A percentile compares a stretch with the other conserved stretches of the same genome.
Evolutionary conservation across 306 rosid species (phyloP).

Genomic region (Lagenaria siceraria): DNA sequence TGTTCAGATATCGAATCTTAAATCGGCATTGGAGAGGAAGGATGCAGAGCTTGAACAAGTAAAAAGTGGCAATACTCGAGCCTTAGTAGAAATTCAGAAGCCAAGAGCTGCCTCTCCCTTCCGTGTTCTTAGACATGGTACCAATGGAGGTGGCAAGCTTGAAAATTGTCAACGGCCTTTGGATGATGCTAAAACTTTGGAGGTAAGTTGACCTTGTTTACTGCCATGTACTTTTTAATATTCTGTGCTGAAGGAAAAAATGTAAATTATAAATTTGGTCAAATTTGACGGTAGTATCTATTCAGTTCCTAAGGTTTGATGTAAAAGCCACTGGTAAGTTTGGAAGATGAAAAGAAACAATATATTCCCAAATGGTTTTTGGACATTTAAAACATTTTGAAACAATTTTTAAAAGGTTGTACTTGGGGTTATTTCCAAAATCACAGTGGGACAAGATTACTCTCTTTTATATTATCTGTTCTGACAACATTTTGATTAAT

Average conservation of each 20-base stretch:
- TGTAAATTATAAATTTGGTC: background rate
- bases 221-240: background rate
- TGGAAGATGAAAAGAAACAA: background rate
- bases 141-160: conserved; percentile 28
- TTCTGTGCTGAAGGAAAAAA: background rate
- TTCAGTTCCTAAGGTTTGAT: background rate
- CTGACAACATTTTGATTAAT: background rate
- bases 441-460: too few species aligned
- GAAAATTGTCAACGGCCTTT: conserved; percentile 37
- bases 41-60: conserved; percentile 65
- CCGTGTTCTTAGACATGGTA: conserved; percentile 50
- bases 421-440: background rate
- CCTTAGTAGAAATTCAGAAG: conserved; percentile 39
- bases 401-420: background rate
- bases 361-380: background rate
- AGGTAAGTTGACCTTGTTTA: conserved; percentile 25
- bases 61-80: conserved; percentile 43
- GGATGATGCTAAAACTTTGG: conserved; percentile 42
- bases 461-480: background rate
- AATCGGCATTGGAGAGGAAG: conserved; percentile 62
- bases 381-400: background rate
- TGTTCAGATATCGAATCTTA: conserved; percentile 59
- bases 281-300: background rate
- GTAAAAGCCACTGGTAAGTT: background rate
- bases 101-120: conserved; percentile 69